Percentiles rank a stretch among this genome's conserved stretches.
These are phyloP conservation scores for Suillus americanus DNA, from an alignment of 768 basidiomycete species.

Conservation along the genomic window DNA sequence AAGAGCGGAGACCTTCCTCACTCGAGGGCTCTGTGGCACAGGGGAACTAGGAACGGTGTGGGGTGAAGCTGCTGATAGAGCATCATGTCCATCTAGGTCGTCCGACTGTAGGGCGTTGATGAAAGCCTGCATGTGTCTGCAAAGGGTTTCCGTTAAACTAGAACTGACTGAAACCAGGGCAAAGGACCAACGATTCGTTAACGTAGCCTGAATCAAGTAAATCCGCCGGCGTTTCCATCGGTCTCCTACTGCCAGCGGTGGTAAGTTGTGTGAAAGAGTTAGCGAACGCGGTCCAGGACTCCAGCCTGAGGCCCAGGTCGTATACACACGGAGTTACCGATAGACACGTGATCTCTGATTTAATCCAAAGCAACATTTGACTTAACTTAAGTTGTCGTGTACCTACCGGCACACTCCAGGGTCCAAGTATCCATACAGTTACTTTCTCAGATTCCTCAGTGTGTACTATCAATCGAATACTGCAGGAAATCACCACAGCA, in stretches of 20 bases:
- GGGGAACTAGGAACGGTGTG: conserved; percentile 21
- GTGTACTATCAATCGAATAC: not conserved
- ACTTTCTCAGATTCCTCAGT: not conserved
- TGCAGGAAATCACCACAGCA: not conserved
- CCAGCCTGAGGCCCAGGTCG: no score
- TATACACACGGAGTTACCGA: not conserved
- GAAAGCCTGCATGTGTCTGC: conserved; percentile 74
- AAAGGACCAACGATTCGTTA: conserved; percentile 63
- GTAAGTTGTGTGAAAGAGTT: conserved; percentile 7
- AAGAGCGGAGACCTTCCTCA: conserved; percentile 79
- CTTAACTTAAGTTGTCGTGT: no score
- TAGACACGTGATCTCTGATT: not conserved
- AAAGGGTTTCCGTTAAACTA: conserved; percentile 4
- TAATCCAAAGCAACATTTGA: not conserved
- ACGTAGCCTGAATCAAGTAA: conserved; percentile 57
- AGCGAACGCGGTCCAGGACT: not conserved
- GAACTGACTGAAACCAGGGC: not conserved
- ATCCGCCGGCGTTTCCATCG: conserved; percentile 14
- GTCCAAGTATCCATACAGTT: not conserved
- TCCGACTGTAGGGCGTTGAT: conserved; percentile 67
- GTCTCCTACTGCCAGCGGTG: conserved; percentile 12
- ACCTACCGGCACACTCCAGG: no score
- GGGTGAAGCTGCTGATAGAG: conserved; percentile 23
- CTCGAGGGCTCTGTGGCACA: conserved; percentile 41
- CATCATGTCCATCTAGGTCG: conserved; percentile 38